Base-by-base conservation (phyloP, 257 asterid genomes). In the Ocimum tenuiflorum region DNA sequence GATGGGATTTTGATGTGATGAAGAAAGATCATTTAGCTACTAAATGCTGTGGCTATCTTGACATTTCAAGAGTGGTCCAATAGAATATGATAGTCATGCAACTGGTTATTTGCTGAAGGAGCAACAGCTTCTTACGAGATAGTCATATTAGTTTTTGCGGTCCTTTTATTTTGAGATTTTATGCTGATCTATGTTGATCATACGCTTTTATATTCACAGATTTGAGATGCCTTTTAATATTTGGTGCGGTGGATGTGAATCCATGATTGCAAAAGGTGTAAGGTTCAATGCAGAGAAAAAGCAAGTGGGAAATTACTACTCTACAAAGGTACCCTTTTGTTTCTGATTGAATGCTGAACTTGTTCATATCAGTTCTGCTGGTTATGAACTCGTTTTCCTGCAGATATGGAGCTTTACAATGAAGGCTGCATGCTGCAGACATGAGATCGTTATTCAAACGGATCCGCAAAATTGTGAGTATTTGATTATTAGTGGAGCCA, bases 181-280 rank as follows among this genome's bases (percentile, higher is more conserved):
- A 15, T 45, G 48, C 22, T 57, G 14, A 46, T 57, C 1, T 39
- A 3, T 60, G 20, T 41, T 47, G 17, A 45, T 63, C 22, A 1
- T 8, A 6, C 58, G 14, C 68, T 47, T 80, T 29, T 5, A 53
- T 61, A 69, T 73, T 69, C 50, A 51, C 83, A 92, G 99, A 85
- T 92, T 92, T 24, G 95, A 92, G 89, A 92, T 89, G 99, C 97
- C 99, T 43, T 92, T 33, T 73, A 81, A 92, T 75, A 77, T 92
- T 49, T 92, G 99, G 96, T 92, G 97, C 79, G 99, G 97, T 68
- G 99, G 97, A 59, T 92, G 98, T 43, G 94, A 89, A 79, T 89
- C 99, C 70, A 89, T 94, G 97, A 92, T 92, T 70, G 99, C 95
- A 12, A 92, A 92, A 79, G 99, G 97, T 83, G 99, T 92, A 59